Evolutionary conservation across 805 yeast genomes (phyloP).

Genomic region (Hermanozyma aechmeae): DNA sequence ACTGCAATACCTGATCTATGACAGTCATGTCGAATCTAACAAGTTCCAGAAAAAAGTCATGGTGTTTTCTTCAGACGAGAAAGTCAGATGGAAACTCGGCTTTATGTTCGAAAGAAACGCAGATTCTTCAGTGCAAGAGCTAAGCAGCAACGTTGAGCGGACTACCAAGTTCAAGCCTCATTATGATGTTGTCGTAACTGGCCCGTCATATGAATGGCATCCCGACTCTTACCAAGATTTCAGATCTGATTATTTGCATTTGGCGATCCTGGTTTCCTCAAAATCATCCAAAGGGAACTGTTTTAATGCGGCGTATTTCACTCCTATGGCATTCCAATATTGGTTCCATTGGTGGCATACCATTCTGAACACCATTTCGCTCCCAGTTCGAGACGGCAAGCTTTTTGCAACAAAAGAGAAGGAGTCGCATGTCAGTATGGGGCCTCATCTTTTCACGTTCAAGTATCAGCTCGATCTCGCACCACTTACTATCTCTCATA

Average conservation of each 20-base stretch:
- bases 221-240: conserved; percentile 73
- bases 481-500: conserved; percentile 29
- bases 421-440: conserved; percentile 23
- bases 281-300: conserved; percentile 19
- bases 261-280: conserved; percentile 31
- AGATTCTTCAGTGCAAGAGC: conserved; percentile 18
- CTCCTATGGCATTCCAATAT: conserved; percentile 29
- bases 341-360: conserved; percentile 36
- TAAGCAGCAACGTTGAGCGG: conserved; percentile 33
- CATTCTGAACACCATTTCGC: conserved; percentile 19
- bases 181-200: conserved; percentile 50
- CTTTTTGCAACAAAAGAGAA: conserved; percentile 15
- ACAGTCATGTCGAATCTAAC: conserved; percentile 17
- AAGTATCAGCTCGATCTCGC: conserved; percentile 32
- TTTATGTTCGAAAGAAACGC: conserved; percentile 60
- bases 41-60: conserved; percentile 35
- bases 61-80: conserved; percentile 49
- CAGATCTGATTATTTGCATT: conserved; percentile 73
- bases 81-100: conserved; percentile 73
- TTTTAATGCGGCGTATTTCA: conserved; percentile 26
- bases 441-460: conserved; percentile 30
- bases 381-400: conserved; percentile 28
- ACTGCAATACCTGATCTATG: no score
- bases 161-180: conserved; percentile 47
- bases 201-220: conserved; percentile 50